Conservation (phyloP, 495 filamentous ascomycete genomes). For the Hypoxylon trugodes region DNA sequence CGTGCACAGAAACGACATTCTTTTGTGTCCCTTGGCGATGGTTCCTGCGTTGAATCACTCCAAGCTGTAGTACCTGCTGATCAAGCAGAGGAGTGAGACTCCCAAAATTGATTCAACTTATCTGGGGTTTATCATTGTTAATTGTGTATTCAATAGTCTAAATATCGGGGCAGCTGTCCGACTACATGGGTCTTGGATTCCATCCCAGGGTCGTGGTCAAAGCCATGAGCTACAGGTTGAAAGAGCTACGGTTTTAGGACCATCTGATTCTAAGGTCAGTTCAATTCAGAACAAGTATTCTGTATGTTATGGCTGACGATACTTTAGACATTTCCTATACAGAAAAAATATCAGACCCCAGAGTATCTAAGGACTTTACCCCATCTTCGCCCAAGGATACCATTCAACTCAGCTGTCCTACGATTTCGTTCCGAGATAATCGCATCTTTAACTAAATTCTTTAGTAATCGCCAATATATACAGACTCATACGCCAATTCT, state of each 20-base stretch:
- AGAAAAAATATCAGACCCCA: constrained; percentile 91
- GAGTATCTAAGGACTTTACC: constrained; percentile 90
- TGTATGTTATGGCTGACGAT: constrained; percentile 33
- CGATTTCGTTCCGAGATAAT: constrained; percentile 85
- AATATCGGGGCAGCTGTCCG: constrained; percentile 81
- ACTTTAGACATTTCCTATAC: constrained; percentile 82
- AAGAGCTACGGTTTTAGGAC: constrained; percentile 73
- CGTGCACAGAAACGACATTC: constrained; percentile 83
- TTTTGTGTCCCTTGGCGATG: constrained; percentile 89
- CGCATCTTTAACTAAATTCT: constrained; percentile 75
- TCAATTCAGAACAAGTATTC: constrained; percentile 11
- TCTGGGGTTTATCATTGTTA: constrained; percentile 28
- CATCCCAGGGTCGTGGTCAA: constrained; percentile 75
- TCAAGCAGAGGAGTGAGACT: constrained; percentile 77
- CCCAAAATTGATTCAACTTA: constrained; percentile 38
- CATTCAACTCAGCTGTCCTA: constrained; percentile 79
- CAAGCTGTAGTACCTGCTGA: constrained; percentile 83
- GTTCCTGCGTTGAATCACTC: constrained; percentile 78
- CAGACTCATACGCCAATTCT: constrained; percentile 94
- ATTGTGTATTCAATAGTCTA: constrained; percentile 63
- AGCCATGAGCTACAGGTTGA: constrained; percentile 80
- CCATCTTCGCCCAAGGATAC: constrained; percentile 86
- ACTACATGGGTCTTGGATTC: constrained; percentile 80
- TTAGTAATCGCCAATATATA: constrained; percentile 72
- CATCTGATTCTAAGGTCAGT: constrained; percentile 79